phyloP scores from a whole-genome alignment of 2,329 filamentous ascomycete genomes.

The Colletotrichum salicis region DNA sequence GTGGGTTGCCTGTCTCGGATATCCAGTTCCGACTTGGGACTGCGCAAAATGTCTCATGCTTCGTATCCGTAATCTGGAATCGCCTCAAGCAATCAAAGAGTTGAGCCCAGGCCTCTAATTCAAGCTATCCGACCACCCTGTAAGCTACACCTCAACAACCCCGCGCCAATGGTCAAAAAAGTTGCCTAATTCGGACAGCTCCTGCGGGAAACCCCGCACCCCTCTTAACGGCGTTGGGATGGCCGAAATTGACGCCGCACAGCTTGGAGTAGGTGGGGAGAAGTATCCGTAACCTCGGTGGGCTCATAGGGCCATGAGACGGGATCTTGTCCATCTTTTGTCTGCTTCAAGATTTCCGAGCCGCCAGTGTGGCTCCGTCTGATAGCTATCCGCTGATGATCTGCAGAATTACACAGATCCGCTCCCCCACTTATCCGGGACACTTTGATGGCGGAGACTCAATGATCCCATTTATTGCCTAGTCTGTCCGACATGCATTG shows the following conservation, averaged over 20 bases:
- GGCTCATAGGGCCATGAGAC: neutral
- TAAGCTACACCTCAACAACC: neutral
- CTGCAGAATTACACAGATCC: neutral
- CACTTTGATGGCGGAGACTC: neutral
- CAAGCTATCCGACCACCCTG: neutral
- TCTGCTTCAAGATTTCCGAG: neutral
- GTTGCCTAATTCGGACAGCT: conserved; percentile 10
- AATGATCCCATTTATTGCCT: neutral
- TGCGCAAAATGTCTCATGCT: neutral
- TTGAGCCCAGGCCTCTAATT: neutral
- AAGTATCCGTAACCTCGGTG: neutral
- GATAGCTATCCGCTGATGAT: neutral
- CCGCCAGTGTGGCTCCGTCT: neutral
- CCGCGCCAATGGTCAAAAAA: conserved; percentile 15
- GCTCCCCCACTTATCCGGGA: neutral
- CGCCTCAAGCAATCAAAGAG: neutral
- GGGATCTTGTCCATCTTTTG: conserved; percentile 7
- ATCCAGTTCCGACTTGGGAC: neutral
- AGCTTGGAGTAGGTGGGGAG: no score
- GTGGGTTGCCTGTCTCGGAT: neutral
- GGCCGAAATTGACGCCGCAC: no score
- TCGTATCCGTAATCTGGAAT: neutral
- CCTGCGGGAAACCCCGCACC: neutral
- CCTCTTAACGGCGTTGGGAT: neutral
- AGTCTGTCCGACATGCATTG: neutral